Base-by-base conservation (phyloP, 805 yeast species). In the Nakazawaea wickerhamii region DNA sequence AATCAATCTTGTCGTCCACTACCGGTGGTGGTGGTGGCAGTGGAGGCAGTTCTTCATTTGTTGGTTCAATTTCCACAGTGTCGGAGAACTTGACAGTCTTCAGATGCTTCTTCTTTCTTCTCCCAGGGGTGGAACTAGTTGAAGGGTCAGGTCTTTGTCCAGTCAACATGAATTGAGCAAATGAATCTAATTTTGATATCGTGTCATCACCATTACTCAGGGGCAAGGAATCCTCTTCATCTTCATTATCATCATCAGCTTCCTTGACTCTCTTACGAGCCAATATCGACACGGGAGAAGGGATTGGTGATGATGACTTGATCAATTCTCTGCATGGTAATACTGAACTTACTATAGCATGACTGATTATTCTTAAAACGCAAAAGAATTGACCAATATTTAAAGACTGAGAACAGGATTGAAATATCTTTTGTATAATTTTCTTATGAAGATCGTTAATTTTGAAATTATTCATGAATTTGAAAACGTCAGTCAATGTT, bases 361-460 rank as follows among this genome's bases (percentile, higher is more conserved):
- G 96, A 15, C 95, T 75, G 11, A 89, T 72, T 17, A 93, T 71
- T 52, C 99, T 70, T 41, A 91, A 58, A 28, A 88, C 71, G 0
- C 95, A 96, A 64, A 85, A 93, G 63, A 93, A 91, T 59, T 89
- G 95, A 5, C 95, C 95, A 42, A 89, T 81, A 53, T 87, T 89
- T 43, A 91, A 70, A 3, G 84, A 73, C 43, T 69, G 70, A 26
- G 72, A 53, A 41, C 75, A 70, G 43, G 71, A 69, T 26, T 68
- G 61, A 55, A 79, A 80, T 18, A 82, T 73, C 20, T 64, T 62
- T 30, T 57, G 59, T 35, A 87, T 71, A 43, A 75, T 57, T 9
- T 69, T 70, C 56, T 77, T 78, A 26, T 76, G 64, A 2, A 59
- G 53, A 1, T 69, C 70, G 2, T 79, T 55, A 11, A 91, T 63